Evolutionary conservation across 2,329 filamentous ascomycete species (phyloP).

Genomic region (Rugonectria rugulosa): DNA sequence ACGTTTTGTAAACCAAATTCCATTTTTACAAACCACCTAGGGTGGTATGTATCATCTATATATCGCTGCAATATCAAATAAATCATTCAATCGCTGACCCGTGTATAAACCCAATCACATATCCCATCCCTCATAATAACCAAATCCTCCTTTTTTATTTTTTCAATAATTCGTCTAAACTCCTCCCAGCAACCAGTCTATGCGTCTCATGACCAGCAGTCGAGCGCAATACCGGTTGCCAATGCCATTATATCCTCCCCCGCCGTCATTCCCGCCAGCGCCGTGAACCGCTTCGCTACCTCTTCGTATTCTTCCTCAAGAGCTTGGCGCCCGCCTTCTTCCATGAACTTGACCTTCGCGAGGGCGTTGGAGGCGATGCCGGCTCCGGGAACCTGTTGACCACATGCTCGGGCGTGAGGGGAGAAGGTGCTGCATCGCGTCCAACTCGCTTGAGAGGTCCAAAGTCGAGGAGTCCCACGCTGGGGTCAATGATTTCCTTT

Average conservation of each 20-base stretch:
- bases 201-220: constrained; percentile 12
- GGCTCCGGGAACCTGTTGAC: constrained; percentile 33
- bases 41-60: neutral
- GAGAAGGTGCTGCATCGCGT: constrained; percentile 19
- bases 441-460: constrained; percentile 22
- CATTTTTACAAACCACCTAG: neutral
- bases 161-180: too few species aligned
- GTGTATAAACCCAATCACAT: too few species aligned
- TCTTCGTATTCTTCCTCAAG: constrained; percentile 36
- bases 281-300: too few species aligned
- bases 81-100: too few species aligned
- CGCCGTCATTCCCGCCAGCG: neutral
- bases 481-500: constrained; percentile 21
- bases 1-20: too few species aligned
- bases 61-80: neutral
- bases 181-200: neutral
- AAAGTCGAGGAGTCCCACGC: constrained; percentile 17
- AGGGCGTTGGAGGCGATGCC: constrained; percentile 23
- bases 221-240: neutral
- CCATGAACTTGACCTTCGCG: constrained; percentile 32
- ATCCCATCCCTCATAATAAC: neutral
- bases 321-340: constrained; percentile 40
- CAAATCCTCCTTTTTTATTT: too few species aligned
- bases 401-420: constrained; percentile 21
- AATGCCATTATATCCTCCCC: neutral